Evolutionary conservation across 2,329 filamentous ascomycete species (phyloP).

Genomic region (Rutstroemia sp.): DNA sequence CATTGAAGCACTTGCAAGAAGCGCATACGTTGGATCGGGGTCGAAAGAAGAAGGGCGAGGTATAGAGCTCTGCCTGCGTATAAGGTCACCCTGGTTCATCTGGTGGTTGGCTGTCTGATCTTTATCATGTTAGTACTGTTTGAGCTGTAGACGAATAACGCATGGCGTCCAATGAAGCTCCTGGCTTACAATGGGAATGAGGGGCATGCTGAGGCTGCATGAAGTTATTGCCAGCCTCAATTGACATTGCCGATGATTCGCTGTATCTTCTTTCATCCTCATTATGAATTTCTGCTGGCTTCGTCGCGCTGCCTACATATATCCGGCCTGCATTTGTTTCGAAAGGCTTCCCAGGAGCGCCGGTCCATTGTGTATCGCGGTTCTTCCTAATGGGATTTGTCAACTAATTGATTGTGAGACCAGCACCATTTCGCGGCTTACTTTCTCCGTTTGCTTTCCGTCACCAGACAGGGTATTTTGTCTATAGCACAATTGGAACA

Average conservation of each 20-base stretch:
- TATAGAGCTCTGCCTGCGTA: slow-evolving; percentile 15
- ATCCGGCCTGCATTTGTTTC: too few relatives aligned
- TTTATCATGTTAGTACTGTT: slow-evolving; percentile 11
- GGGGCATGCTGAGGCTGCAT: slow-evolving; percentile 19
- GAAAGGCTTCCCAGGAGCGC: too few relatives aligned
- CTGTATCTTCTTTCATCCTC: slow-evolving; percentile 21
- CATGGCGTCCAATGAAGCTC: background rate
- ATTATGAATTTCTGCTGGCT: slow-evolving; percentile 23
- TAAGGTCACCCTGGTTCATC: slow-evolving; percentile 14
- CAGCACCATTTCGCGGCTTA: slow-evolving; percentile 20
- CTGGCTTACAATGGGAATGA: slow-evolving; percentile 27
- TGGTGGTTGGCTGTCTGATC: slow-evolving; percentile 22
- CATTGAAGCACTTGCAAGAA: slow-evolving; percentile 23
- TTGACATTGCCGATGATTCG: slow-evolving; percentile 9
- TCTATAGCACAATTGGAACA: slow-evolving; percentile 33
- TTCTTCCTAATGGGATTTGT: background rate
- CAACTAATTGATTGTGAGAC: slow-evolving; percentile 26
- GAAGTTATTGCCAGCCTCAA: background rate
- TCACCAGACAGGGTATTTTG: slow-evolving; percentile 43
- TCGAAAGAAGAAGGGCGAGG: slow-evolving; percentile 12
- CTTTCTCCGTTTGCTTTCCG: slow-evolving; percentile 62
- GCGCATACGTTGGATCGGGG: slow-evolving; percentile 14
- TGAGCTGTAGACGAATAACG: background rate
- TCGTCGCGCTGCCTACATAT: slow-evolving; percentile 16
- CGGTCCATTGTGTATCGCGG: too few relatives aligned